A percentile compares a stretch with the other conserved stretches of the same genome.
Evolutionary conservation across 208 protist genomes (phyloP).

Genomic region (Kentomonas sorsogonicus): DNA sequence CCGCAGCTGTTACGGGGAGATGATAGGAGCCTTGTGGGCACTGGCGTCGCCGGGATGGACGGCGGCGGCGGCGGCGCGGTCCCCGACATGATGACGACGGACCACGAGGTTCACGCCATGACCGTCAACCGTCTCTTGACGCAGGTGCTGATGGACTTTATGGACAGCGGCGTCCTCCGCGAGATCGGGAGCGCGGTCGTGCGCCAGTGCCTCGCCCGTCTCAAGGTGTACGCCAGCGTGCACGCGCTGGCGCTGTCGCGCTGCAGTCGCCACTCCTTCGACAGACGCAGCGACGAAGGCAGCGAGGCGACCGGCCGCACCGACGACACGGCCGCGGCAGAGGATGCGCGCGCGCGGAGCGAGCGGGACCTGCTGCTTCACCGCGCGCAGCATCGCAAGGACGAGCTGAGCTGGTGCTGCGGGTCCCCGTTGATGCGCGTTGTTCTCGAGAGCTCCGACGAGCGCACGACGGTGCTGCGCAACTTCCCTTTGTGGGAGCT

Average conservation of each 20-base stretch:
- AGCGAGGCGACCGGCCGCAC: neutral
- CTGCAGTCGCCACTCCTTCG: neutral
- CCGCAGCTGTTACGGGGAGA: no score
- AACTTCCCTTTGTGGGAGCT: conserved; percentile 29
- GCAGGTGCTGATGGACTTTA: conserved; percentile 47
- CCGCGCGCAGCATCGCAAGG: neutral
- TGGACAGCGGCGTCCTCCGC: conserved; percentile 33
- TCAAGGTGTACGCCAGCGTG: conserved; percentile 34
- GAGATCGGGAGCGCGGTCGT: conserved; percentile 42
- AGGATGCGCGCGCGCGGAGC: neutral
- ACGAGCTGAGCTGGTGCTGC: conserved; percentile 23
- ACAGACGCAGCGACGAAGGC: neutral
- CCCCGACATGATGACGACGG: conserved; percentile 33
- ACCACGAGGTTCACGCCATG: conserved; percentile 25
- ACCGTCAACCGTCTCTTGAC: conserved; percentile 51
- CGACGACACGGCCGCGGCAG: neutral
- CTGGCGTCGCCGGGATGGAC: neutral
- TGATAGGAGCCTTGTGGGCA: no score
- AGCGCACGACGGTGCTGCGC: conserved; percentile 14
- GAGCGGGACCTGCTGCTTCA: conserved; percentile 3
- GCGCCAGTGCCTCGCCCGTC: conserved; percentile 35
- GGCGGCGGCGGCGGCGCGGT: neutral
- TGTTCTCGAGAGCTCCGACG: conserved; percentile 25
- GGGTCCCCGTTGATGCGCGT: conserved; percentile 31
- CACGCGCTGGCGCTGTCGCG: conserved; percentile 34